Conservation (phyloP, 768 basidiomycete species). For the Pleurotus ostreatus region DNA sequence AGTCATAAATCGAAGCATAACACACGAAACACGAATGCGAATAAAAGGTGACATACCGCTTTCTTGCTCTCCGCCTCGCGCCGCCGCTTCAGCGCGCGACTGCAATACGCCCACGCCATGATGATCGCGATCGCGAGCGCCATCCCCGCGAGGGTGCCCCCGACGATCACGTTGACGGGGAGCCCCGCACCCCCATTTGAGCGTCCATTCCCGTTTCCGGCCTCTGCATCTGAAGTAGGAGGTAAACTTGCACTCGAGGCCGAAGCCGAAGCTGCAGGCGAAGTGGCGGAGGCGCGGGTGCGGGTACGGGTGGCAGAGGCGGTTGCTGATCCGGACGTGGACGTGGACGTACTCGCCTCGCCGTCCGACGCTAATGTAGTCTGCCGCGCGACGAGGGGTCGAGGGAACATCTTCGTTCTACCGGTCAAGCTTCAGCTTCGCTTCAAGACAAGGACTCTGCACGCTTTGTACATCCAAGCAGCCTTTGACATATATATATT, state of each 20-base stretch:
- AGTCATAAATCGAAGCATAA: no score
- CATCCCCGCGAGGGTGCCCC: slow-evolving; percentile 45
- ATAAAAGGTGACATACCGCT: slow-evolving; percentile 15
- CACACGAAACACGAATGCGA: neutral
- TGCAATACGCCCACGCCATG: slow-evolving; percentile 45
- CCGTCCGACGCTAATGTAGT: neutral
- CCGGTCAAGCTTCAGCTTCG: no score
- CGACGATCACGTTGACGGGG: slow-evolving; percentile 47
- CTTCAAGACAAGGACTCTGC: neutral
- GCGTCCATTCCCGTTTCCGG: no score
- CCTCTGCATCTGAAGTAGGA: neutral
- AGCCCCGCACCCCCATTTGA: slow-evolving; percentile 17
- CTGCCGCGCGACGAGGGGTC: neutral
- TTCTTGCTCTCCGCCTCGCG: slow-evolving; percentile 24
- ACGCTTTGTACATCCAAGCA: neutral
- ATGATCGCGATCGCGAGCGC: slow-evolving; percentile 39
- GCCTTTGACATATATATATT: neutral
- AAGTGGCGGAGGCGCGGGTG: no score
- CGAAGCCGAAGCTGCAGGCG: no score
- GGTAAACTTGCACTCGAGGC: no score
- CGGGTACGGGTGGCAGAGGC: neutral
- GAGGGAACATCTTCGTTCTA: neutral
- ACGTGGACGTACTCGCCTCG: neutral
- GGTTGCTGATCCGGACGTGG: neutral
- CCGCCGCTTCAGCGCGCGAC: slow-evolving; percentile 33